These are phyloP conservation scores for Pulicaria dysenterica DNA, from an alignment of 129 eudicot genomes.

Conservation along the genomic window DNA sequence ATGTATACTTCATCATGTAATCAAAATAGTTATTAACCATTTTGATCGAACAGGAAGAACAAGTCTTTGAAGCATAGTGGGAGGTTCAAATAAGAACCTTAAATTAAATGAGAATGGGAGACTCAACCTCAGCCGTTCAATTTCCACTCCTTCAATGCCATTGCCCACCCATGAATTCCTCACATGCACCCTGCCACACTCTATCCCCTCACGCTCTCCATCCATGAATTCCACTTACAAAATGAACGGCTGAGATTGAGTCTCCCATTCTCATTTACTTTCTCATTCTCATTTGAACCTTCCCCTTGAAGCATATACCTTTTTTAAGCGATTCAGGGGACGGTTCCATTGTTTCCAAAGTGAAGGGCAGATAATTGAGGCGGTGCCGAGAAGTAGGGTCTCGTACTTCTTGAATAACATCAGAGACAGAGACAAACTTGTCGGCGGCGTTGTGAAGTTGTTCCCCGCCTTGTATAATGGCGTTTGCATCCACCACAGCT, in stretches of 20 bases:
- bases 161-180: too few relatives aligned
- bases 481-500: conserved; percentile 91
- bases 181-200: too few relatives aligned
- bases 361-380: conserved; percentile 65
- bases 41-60: neutral
- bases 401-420: conserved; percentile 69
- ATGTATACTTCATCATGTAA: neutral
- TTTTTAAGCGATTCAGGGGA: conserved; percentile 79
- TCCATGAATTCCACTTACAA: too few relatives aligned
- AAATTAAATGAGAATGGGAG: too few relatives aligned
- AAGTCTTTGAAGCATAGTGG: neutral
- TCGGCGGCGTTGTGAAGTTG: conserved; percentile 57
- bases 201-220: too few relatives aligned
- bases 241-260: too few relatives aligned
- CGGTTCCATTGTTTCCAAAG: conserved; percentile 70
- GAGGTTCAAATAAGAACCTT: too few relatives aligned
- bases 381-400: conserved; percentile 86
- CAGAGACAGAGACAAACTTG: conserved; percentile 70
- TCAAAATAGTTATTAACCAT: neutral
- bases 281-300: too few relatives aligned
- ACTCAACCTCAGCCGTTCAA: too few relatives aligned
- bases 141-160: too few relatives aligned
- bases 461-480: conserved; percentile 88
- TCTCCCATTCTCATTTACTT: too few relatives aligned
- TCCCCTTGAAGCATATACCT: too few relatives aligned